Evolutionary conservation across 2,329 filamentous ascomycete species (phyloP), one percentile per base, ranked within the genome.

Genomic region (Xylaria multiplex): DNA sequence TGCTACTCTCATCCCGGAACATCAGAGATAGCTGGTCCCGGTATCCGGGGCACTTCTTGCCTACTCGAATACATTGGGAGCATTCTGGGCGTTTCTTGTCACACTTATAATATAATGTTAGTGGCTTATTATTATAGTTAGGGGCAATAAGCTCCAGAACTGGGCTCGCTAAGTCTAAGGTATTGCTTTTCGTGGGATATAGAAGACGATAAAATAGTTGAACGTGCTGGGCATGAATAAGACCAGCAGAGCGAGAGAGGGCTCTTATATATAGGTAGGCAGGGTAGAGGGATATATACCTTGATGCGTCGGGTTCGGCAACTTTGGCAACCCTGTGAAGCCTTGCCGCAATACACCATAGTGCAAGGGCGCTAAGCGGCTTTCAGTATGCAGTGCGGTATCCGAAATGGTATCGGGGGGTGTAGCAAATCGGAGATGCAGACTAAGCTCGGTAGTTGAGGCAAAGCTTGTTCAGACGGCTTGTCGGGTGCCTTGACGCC

Each of bases 1-100:
- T 86, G 70, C 81, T 85, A 71, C 85, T 90, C 77, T 90, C 87
- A 78, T 90, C 87, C 43, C 88, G 86, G 74, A 90, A 90, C 83
- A 90, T 86, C 64, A 90, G 79, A 37, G 87, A 87, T 40, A 90
- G 78, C 75, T 88, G 86, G 69, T 90, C 87, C 70, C 88, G 83
- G 72, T 90, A 90, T 6, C 88, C 88, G 22, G 87, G 86, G 70
- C 88, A 90, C 71, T 80, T 83, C 76, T 87, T 86, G 72, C 83
- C 82, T 52, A 87, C 83, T 46, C 87, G 85, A 50, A 84, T 79
- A 73, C 88, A 90, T 80, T 90, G 88, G 27, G 86, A 86, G 72
- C 88, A 90, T 72, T 86, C 82, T 5, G 88, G 88, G 46, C 80
- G 81, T 53, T 82, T 81, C 74, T 87, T 88, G 76, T 90, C 88